Base-by-base conservation (phyloP, 192 early-diverging fungal genomes). In the Rhizoclosmatium globosum region DNA sequence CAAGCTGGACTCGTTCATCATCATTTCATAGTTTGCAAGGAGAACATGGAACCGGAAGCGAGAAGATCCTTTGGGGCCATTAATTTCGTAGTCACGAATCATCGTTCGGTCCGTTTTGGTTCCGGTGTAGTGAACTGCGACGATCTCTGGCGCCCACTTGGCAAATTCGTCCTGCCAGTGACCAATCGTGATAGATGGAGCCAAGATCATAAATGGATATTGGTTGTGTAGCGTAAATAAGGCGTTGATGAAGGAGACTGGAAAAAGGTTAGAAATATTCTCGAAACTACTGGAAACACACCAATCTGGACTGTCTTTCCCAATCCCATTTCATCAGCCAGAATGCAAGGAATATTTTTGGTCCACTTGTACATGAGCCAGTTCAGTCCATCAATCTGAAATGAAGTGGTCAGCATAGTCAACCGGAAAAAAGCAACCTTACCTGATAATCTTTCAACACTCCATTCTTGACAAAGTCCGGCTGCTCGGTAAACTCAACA, bases 281-380 rank as follows among this genome's bases (percentile, higher is more conserved):
- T 41, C 38, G 0, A 2, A 31, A 21, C 0, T 31, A 0, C 0
- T 2, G 64, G 38, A 74, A 4, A 68, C 67, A 64, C 23, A 82
- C 79, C 82, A 47, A 93, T 88, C 74, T 94, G 93, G 23, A 94
- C 87, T 7, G 93, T 94, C 79, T 94, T 94, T 60, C 90, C 93
- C 47, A 94, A 68, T 4, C 93, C 93, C 92, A 93, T 94, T 66
- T 93, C 92, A 81, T 94, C 92, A 17, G 93, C 92, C 39, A 93
- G 72, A 74, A 93, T 90, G 68, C 89, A 91, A 38, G 89, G 85
- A 45, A 83, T 81, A 7, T 82, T 47, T 46, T 88, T 86, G 56
- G 76, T 83, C 86, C 92, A 93, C 71, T 94, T 88, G 78, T 92
- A 93, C 15, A 89, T 45, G 15, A 94, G 69, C 92, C 92, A 94